Evolutionary conservation across 345 rosid species (phyloP).

Genomic region (Ceriops tagal): DNA sequence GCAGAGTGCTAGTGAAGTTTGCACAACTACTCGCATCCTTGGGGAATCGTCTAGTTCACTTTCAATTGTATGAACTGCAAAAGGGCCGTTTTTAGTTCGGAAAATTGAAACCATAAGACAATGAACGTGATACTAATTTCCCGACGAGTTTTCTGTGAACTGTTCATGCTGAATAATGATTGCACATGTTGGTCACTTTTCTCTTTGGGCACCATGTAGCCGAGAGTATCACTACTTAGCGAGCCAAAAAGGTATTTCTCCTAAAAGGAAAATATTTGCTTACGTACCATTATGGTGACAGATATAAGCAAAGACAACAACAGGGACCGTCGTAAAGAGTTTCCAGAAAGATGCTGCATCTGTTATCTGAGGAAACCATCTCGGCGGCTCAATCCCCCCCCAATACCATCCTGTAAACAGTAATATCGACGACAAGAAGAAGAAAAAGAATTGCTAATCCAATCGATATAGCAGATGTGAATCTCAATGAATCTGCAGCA

Average conservation of each 20-base stretch:
- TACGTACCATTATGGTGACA: neutral
- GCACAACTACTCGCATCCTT: neutral
- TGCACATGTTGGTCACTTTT: no score
- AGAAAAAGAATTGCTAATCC: neutral
- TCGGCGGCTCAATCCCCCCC: neutral
- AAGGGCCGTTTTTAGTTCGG: neutral
- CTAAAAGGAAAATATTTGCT: no score
- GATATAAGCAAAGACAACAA: neutral
- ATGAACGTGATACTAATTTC: no score
- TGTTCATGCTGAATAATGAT: no score
- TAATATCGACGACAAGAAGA: neutral
- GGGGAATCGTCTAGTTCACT: neutral
- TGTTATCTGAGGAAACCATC: neutral
- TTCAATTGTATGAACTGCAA: neutral
- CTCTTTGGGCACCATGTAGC: no score
- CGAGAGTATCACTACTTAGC: no score
- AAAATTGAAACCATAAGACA: neutral
- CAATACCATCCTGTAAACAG: neutral
- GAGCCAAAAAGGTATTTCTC: no score
- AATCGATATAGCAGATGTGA: neutral
- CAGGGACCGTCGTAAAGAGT: neutral
- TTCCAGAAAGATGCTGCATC: neutral
- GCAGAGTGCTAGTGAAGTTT: neutral
- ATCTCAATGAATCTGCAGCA: conserved; percentile 2
- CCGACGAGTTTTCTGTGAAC: no score